Evolutionary conservation across 805 yeast genomes (phyloP).

Genomic region (Lipomyces spencermartinsiae): DNA sequence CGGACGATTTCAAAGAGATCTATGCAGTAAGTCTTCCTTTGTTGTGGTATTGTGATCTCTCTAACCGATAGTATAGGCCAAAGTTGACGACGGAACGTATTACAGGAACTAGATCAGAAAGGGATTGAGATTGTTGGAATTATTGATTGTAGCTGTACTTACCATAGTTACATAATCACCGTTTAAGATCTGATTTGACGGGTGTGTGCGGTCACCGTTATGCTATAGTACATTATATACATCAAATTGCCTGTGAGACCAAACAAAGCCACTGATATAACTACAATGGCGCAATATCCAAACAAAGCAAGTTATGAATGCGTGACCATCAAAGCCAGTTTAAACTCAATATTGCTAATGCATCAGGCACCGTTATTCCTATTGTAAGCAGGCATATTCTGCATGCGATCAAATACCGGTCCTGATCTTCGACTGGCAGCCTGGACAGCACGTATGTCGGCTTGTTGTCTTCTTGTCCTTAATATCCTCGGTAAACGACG

Average conservation of each 20-base stretch:
- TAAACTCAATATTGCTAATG: not conserved
- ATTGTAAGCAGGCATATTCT: constrained; percentile 18
- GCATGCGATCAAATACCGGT: constrained; percentile 21
- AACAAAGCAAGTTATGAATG: too few relatives aligned
- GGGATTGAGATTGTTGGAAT: not conserved
- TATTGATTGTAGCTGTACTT: not conserved
- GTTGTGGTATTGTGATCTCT: not conserved
- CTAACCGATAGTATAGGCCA: constrained; percentile 15
- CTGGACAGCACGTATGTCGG: constrained; percentile 45
- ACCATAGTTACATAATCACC: not conserved
- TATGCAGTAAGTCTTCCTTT: constrained; percentile 14
- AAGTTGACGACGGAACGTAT: constrained; percentile 34
- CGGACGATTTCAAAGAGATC: constrained; percentile 45
- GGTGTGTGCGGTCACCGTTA: not conserved
- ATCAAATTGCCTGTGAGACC: not conserved
- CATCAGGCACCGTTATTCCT: not conserved
- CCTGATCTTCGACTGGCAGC: constrained; percentile 7
- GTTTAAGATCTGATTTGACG: not conserved
- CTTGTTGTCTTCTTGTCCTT: constrained; percentile 65
- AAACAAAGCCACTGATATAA: not conserved
- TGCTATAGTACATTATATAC: not conserved
- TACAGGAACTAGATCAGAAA: constrained; percentile 22
- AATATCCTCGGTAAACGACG: constrained; percentile 65
- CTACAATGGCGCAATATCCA: not conserved
- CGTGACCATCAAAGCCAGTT: not conserved